phyloP scores from a whole-genome alignment of 345 rosid species.

The Reutealis trisperma region DNA sequence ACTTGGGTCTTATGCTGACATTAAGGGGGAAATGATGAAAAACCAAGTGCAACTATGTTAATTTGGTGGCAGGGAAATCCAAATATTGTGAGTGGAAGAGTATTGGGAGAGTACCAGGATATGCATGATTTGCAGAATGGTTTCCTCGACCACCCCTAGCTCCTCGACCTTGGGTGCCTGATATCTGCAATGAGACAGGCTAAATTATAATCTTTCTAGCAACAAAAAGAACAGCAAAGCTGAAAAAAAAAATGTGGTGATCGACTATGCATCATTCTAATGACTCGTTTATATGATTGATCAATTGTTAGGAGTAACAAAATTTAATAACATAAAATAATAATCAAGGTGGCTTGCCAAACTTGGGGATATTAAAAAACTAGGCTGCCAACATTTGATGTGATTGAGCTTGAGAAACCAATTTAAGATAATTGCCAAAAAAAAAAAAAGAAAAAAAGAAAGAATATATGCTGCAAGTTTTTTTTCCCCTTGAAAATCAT shows the following conservation, averaged over 20 bases:
- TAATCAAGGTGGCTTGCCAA: not conserved
- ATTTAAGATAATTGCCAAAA: not conserved
- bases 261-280: not conserved
- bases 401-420: not conserved
- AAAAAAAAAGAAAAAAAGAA: not conserved
- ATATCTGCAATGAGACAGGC: slow-evolving; percentile 40
- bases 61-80: not conserved
- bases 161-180: slow-evolving; percentile 40
- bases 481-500: too few relatives aligned
- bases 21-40: not conserved
- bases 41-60: not conserved
- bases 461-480: too few relatives aligned
- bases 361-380: not conserved
- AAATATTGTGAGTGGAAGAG: too few relatives aligned
- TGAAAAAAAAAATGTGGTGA: not conserved
- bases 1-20: too few relatives aligned
- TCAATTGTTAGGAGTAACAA: not conserved
- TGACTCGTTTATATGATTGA: not conserved
- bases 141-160: slow-evolving; percentile 53
- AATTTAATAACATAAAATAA: not conserved
- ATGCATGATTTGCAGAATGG: slow-evolving; percentile 35
- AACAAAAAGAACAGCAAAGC: not conserved
- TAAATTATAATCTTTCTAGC: not conserved
- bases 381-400: not conserved
- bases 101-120: slow-evolving; percentile 40